phyloP scores from a whole-genome alignment of 2,329 filamentous ascomycete species.

The Ophiostoma himal-ulmi region DNA sequence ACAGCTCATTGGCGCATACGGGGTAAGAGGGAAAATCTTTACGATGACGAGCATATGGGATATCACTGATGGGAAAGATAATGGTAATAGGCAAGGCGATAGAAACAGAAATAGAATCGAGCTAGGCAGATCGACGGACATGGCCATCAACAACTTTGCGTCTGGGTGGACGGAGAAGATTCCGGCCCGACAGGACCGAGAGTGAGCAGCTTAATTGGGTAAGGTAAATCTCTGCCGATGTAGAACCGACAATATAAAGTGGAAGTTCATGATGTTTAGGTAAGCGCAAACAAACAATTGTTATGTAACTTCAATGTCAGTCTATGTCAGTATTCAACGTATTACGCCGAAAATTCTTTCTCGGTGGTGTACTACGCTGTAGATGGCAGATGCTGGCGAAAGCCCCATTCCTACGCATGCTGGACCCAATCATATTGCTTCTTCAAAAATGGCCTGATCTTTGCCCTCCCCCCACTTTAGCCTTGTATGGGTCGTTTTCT shows the following conservation, averaged over 20 bases:
- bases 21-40: neutral
- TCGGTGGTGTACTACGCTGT: neutral
- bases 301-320: neutral
- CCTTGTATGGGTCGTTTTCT: conserved; percentile 21
- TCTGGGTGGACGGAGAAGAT: neutral
- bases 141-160: neutral
- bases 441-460: conserved; percentile 22
- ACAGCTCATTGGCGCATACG: neutral
- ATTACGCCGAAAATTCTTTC: neutral
- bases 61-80: neutral
- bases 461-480: conserved; percentile 19
- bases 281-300: neutral
- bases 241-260: neutral
- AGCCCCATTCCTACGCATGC: neutral
- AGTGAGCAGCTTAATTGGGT: neutral
- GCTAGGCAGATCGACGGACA: neutral
- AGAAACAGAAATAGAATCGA: neutral
- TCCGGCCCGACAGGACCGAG: neutral
- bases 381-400: neutral
- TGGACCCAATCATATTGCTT: neutral
- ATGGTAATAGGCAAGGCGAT: neutral
- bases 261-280: neutral
- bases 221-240: neutral
- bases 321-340: neutral
- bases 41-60: conserved; percentile 7